Evolutionary conservation across 108 stramenopile species (phyloP).

Genomic region (Mayamaea pseudoterrestris): DNA sequence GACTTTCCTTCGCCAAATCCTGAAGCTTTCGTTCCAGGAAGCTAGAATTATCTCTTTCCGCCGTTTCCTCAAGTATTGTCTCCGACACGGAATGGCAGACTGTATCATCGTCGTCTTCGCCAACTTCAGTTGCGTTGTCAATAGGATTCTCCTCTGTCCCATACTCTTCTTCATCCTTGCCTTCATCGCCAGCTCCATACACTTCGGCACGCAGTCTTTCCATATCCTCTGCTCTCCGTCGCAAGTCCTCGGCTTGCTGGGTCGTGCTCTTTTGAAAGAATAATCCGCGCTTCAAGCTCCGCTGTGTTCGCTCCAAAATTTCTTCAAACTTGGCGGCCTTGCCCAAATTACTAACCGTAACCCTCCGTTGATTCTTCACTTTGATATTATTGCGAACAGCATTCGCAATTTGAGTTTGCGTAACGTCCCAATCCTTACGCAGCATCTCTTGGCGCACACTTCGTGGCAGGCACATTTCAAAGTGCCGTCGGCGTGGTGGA

Average conservation of each 20-base stretch:
- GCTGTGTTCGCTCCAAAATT: slow-evolving; percentile 16
- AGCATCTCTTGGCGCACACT: slow-evolving; percentile 43
- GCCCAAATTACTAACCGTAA: slow-evolving; percentile 51
- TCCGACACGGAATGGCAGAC: not conserved
- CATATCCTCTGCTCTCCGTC: not conserved
- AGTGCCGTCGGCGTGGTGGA: slow-evolving; percentile 22
- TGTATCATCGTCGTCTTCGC: not conserved
- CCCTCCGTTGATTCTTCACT: slow-evolving; percentile 41
- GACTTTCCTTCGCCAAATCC: too few relatives aligned
- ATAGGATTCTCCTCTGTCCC: not conserved
- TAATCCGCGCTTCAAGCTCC: slow-evolving; percentile 5
- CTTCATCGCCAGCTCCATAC: not conserved
- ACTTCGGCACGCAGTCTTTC: not conserved
- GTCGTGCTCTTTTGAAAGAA: slow-evolving; percentile 5
- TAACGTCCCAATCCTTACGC: slow-evolving; percentile 33
- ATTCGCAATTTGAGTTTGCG: slow-evolving; percentile 35
- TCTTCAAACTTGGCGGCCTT: slow-evolving; percentile 35
- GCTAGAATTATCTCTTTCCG: too few relatives aligned
- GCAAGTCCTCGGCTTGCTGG: slow-evolving; percentile 4
- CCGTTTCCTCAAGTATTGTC: not conserved
- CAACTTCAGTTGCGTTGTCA: not conserved
- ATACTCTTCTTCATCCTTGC: not conserved
- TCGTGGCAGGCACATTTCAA: slow-evolving; percentile 37
- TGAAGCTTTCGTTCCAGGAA: too few relatives aligned
- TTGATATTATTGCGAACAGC: slow-evolving; percentile 44